Evolutionary conservation across 495 filamentous ascomycete genomes (phyloP).

Genomic region (Ramalina peruviana): DNA sequence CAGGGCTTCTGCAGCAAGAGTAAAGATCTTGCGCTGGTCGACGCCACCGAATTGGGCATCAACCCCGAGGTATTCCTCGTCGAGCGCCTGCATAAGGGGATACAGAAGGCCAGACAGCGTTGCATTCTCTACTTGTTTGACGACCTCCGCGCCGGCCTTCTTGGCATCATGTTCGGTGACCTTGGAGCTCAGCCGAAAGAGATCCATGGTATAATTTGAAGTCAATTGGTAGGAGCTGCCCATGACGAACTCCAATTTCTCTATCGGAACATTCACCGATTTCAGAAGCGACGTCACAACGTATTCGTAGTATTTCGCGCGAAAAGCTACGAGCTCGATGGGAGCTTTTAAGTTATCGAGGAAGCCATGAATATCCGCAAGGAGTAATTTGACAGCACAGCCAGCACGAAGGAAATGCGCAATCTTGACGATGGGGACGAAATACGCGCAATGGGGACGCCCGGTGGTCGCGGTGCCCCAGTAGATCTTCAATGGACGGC

Average conservation of each 20-base stretch:
- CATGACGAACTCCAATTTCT: constrained; percentile 70
- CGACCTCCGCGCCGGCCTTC: constrained; percentile 81
- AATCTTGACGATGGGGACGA: constrained; percentile 74
- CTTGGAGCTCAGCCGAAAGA: constrained; percentile 47
- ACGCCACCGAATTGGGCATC: constrained; percentile 63
- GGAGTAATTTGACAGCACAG: constrained; percentile 65
- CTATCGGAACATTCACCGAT: constrained; percentile 58
- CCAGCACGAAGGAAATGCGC: constrained; percentile 77
- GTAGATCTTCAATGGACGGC: constrained; percentile 64
- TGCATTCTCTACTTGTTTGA: constrained; percentile 73
- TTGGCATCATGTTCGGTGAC: constrained; percentile 57
- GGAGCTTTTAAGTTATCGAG: constrained; percentile 33
- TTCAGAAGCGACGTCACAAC: constrained; percentile 52
- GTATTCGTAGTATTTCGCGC: constrained; percentile 58
- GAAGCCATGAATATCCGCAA: constrained; percentile 54
- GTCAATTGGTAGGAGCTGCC: constrained; percentile 68
- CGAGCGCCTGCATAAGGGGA: constrained; percentile 76
- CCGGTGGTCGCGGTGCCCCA: constrained; percentile 88
- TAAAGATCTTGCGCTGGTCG: constrained; percentile 87
- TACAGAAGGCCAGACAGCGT: constrained; percentile 73
- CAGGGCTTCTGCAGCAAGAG: constrained; percentile 60
- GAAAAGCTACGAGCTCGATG: constrained; percentile 74
- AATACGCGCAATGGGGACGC: constrained; percentile 70
- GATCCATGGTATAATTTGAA: constrained; percentile 57
- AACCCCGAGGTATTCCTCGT: constrained; percentile 79